Evolutionary conservation across 1,284 basidiomycete species (phyloP).

Genomic region (Clitocybe nebularis): DNA sequence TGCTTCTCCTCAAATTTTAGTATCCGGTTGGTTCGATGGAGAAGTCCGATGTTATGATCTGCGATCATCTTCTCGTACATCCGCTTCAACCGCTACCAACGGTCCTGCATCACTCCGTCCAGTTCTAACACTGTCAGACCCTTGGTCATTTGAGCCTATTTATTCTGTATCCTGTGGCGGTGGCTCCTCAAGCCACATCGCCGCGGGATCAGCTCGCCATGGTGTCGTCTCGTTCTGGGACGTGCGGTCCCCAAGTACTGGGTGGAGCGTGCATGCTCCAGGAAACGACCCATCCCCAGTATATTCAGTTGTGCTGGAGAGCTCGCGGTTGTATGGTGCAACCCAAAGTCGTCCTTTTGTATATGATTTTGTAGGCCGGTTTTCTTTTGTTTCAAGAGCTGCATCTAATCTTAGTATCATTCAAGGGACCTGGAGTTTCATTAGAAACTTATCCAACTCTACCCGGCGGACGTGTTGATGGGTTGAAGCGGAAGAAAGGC

Average conservation of each 20-base stretch:
- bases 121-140: constrained; percentile 56
- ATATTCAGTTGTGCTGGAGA: constrained; percentile 66
- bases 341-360: constrained; percentile 73
- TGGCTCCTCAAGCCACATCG: constrained; percentile 57
- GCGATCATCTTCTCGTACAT: constrained; percentile 39
- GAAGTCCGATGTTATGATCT: constrained; percentile 67
- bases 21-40: constrained; percentile 79
- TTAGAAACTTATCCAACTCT: constrained; percentile 55
- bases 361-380: constrained; percentile 59
- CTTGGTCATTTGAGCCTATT: constrained; percentile 66
- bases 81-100: constrained; percentile 11
- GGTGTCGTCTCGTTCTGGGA: constrained; percentile 77
- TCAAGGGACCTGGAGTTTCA: constrained; percentile 50
- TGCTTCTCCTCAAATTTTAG: constrained; percentile 63
- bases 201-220: constrained; percentile 70
- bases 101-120: constrained; percentile 40
- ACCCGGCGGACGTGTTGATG: constrained; percentile 30
- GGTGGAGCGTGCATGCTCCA: constrained; percentile 75
- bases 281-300: constrained; percentile 73
- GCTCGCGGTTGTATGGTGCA: constrained; percentile 68
- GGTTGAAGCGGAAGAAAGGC: constrained; percentile 39
- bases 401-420: constrained; percentile 7
- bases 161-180: constrained; percentile 70
- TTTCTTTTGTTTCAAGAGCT: background rate
- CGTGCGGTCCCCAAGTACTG: constrained; percentile 50